Percentiles rank a stretch among this genome's conserved stretches.
These are phyloP conservation scores for Durusdinium trenchii DNA, from an alignment of 73 alveolate species.

Conservation along the genomic window DNA sequence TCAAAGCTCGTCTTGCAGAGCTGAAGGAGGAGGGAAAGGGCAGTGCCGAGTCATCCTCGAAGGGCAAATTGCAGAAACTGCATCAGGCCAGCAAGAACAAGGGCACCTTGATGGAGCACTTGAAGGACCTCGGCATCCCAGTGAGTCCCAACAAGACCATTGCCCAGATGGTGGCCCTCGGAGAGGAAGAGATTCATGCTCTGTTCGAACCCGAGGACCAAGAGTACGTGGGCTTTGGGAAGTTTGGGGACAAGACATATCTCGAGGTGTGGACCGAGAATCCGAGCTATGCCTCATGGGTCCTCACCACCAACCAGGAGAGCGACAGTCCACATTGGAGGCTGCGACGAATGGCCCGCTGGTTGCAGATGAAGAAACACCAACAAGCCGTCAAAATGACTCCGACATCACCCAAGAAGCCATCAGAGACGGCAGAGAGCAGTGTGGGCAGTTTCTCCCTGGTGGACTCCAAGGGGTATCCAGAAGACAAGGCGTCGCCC, in stretches of 20 bases:
- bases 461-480: not conserved
- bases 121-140: not conserved
- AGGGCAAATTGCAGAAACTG: not conserved
- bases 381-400: not conserved
- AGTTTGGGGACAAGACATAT: not conserved
- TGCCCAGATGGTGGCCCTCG: not conserved
- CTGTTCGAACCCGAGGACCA: not conserved
- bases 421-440: too few species aligned
- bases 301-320: not conserved
- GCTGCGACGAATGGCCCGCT: not conserved
- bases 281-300: not conserved
- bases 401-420: not conserved
- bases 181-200: not conserved
- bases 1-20: not conserved
- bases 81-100: not conserved
- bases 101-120: not conserved
- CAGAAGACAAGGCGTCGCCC: too few species aligned
- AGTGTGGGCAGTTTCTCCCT: not conserved
- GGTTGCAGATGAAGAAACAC: not conserved
- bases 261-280: not conserved
- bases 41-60: too few species aligned
- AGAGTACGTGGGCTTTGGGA: not conserved
- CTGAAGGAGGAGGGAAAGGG: not conserved
- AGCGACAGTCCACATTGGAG: not conserved
- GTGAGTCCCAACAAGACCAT: not conserved